phyloP scores from a whole-genome alignment of 2,329 filamentous ascomycete species.

The Epichloe hybrida region DNA sequence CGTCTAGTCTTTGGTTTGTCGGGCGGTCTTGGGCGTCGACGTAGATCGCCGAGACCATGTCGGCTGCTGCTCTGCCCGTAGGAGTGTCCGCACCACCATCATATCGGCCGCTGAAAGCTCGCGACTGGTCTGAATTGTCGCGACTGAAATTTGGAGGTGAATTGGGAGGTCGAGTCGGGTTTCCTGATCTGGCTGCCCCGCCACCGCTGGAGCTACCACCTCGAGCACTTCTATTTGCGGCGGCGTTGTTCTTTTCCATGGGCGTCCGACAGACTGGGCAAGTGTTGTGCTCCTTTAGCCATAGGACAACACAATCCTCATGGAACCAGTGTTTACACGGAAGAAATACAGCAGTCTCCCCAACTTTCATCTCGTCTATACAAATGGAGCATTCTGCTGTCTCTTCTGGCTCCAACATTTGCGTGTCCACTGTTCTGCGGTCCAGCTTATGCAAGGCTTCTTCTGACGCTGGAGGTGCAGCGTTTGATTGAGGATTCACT shows the following conservation, averaged over 20 bases:
- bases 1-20: conserved; percentile 15
- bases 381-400: conserved; percentile 89
- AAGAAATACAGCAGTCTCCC: conserved; percentile 60
- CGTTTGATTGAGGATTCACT: conserved; percentile 59
- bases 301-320: conserved; percentile 63
- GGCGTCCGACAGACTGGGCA: conserved; percentile 68
- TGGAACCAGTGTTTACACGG: conserved; percentile 95
- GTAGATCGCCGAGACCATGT: conserved; percentile 8
- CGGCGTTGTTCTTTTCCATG: conserved; percentile 28
- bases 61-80: conserved; percentile 4
- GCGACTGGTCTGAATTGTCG: conserved; percentile 1
- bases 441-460: conserved; percentile 61
- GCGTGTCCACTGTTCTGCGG: conserved; percentile 53
- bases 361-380: conserved; percentile 68
- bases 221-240: conserved; percentile 6
- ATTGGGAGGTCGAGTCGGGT: background rate
- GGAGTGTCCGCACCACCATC: conserved; percentile 2
- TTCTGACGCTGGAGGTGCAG: conserved; percentile 67
- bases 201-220: background rate
- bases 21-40: conserved; percentile 15
- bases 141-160: background rate
- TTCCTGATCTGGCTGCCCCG: background rate
- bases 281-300: conserved; percentile 84
- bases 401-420: conserved; percentile 51
- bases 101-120: background rate